phyloP scores from a whole-genome alignment of 768 basidiomycete genomes.

The Trametes coccinea region DNA sequence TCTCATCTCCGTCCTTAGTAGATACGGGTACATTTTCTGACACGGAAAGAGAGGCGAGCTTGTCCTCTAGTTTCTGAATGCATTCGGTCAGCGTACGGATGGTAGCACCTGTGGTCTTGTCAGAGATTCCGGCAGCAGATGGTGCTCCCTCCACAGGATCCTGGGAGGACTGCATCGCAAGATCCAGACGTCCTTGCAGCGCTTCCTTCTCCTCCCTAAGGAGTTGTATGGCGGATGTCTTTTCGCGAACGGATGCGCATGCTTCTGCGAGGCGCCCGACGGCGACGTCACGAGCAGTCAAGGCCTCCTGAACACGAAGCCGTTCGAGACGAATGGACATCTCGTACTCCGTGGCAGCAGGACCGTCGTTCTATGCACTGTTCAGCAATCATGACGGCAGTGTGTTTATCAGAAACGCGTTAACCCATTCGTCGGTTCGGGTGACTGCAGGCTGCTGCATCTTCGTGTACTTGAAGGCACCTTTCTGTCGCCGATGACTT shows the following conservation, averaged over 20 bases:
- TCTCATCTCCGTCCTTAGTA: background rate
- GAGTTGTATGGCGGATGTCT: slow-evolving; percentile 50
- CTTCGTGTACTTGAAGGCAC: too few species aligned
- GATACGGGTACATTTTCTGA: slow-evolving; percentile 20
- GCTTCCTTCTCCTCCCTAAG: slow-evolving; percentile 43
- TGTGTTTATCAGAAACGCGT: background rate
- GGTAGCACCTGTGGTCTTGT: background rate
- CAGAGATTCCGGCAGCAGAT: too few species aligned
- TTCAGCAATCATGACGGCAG: background rate
- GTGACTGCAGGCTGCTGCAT: too few species aligned
- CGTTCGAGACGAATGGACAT: slow-evolving; percentile 16
- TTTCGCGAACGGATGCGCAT: slow-evolving; percentile 61
- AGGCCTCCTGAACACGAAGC: slow-evolving; percentile 48
- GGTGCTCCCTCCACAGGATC: background rate
- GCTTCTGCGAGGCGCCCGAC: slow-evolving; percentile 60
- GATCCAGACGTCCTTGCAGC: slow-evolving; percentile 29
- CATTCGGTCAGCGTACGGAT: slow-evolving; percentile 39
- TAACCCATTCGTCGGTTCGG: too few species aligned
- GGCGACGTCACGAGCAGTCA: slow-evolving; percentile 62
- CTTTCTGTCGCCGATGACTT: too few species aligned
- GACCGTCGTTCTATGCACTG: background rate
- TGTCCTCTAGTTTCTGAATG: slow-evolving; percentile 35
- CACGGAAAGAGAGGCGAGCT: slow-evolving; percentile 17
- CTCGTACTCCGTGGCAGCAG: slow-evolving; percentile 1
- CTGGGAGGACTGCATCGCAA: too few species aligned